Base-by-base conservation (phyloP, 192 early-diverging fungal species). In the Dimargaris cristalligena region DNA sequence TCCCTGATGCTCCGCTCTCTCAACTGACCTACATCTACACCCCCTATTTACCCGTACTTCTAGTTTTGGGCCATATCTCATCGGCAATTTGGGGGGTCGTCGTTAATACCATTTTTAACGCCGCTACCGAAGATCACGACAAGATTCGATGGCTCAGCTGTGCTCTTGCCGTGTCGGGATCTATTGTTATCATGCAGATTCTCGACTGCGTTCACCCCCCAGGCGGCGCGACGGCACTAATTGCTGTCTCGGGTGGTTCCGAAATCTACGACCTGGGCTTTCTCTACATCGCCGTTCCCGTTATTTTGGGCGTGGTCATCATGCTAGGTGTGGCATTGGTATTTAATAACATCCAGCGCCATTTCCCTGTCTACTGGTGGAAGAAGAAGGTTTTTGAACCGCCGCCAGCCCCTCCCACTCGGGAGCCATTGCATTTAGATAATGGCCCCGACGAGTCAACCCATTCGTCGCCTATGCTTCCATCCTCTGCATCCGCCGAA, bases 301-400 rank as follows among this genome's bases (percentile, higher is more conserved):
- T 79, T 10, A 63, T 64, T 0, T 20, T 80, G 28, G 74, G 74
- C 11, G 62, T 68, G 1, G 60, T 54, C 1, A n/a, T 80, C 4
- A 71, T 75, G 64, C 56, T 77, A 52, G 49, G 50, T 8, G 47
- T 77, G 10, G 77, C 75, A 8, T 32, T 74, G 44, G 3, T 75
- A 16, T 61, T 79, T 4, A 78, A 81, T 50, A 81, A 81, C 52
- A 63, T 79, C 18, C 66, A 67, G 8, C 58, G 74, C 30, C 66
- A 64, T n/a, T 81, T 77, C 58, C 79, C 79, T 1, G 55, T 60
- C 14, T 76, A 71, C 44, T 81, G 79, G 79, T 77, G 75, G 78
- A 58, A 56, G 29, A 56, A 34, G 54, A 56, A 56, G 29, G 3
- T 28, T 23, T 1, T 6, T n/a, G n/a, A n/a, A n/a, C n/a, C n/a